Conservation (phyloP, 139 green algal genomes). For the Bryopsis sp. region DNA sequence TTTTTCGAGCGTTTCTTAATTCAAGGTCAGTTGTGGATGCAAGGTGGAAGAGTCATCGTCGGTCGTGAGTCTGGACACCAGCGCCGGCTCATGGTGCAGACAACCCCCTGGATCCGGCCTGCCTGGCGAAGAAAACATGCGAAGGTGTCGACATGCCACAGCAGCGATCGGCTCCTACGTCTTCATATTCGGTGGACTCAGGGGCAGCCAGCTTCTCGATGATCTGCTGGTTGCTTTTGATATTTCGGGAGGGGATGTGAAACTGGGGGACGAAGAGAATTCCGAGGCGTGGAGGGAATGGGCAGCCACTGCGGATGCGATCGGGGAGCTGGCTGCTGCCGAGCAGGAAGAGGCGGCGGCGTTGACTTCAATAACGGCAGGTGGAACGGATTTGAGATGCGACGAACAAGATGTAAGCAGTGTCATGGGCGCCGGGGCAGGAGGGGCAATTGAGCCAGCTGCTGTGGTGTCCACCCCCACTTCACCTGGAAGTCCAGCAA, state of each 20-base stretch:
- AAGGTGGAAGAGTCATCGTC: conserved; percentile 69
- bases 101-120: conserved; percentile 16
- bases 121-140: conserved; percentile 37
- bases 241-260: conserved; percentile 22
- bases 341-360: conserved; percentile 79
- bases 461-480: no score
- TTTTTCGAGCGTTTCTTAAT: no score
- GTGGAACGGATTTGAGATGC: no score
- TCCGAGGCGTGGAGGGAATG: not conserved
- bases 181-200: conserved; percentile 92
- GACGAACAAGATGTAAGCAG: no score
- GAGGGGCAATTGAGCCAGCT: no score
- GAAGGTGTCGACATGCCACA: conserved; percentile 73
- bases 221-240: conserved; percentile 60
- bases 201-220: conserved; percentile 70
- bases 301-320: conserved; percentile 45
- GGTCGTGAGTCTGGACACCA: conserved; percentile 85
- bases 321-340: conserved; percentile 56
- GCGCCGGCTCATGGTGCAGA: conserved; percentile 52
- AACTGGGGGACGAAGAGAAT: not conserved
- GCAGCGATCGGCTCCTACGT: conserved; percentile 77
- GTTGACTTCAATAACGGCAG: no score
- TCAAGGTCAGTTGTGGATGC: no score
- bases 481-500: no score
- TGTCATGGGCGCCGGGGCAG: no score